phyloP scores from a whole-genome alignment of 352 stramenopile genomes.

The Peronospora destructor region DNA sequence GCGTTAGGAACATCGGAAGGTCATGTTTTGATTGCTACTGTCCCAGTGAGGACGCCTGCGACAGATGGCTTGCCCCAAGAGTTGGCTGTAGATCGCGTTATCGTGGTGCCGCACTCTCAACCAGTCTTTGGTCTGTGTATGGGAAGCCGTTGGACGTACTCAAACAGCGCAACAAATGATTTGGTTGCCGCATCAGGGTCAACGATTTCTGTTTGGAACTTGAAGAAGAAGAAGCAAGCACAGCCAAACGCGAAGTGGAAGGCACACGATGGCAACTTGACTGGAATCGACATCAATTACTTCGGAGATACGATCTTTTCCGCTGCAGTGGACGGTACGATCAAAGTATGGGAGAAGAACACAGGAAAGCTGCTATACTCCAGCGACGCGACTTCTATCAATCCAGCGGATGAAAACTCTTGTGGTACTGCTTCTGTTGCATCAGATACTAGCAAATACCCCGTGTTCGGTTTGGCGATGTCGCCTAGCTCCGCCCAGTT shows the following conservation, averaged over 20 bases:
- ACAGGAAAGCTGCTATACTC: slow-evolving; percentile 26
- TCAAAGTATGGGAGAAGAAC: slow-evolving; percentile 56
- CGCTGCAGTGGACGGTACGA: slow-evolving; percentile 48
- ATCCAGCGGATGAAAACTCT: slow-evolving; percentile 4
- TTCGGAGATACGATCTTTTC: slow-evolving; percentile 63
- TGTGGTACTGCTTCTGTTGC: slow-evolving; percentile 2
- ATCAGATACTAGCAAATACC: slow-evolving; percentile 39
- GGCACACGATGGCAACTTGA: slow-evolving; percentile 66
- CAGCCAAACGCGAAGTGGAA: slow-evolving; percentile 39
- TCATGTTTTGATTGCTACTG: slow-evolving; percentile 42
- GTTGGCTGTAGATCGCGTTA: slow-evolving; percentile 36
- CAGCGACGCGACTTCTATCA: slow-evolving; percentile 10
- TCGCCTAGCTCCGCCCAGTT: slow-evolving; percentile 69
- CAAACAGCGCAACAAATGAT: slow-evolving; percentile 44
- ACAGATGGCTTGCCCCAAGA: slow-evolving; percentile 12
- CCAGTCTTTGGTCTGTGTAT: slow-evolving; percentile 55
- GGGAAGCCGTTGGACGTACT: slow-evolving; percentile 43
- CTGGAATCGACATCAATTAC: slow-evolving; percentile 48
- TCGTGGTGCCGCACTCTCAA: slow-evolving; percentile 49
- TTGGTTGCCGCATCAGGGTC: slow-evolving; percentile 56
- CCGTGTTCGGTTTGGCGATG: slow-evolving; percentile 61
- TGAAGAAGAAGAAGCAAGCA: slow-evolving; percentile 43
- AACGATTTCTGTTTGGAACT: slow-evolving; percentile 66
- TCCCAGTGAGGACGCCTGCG: slow-evolving; percentile 29
- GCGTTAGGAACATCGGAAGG: slow-evolving; percentile 56